Base-by-base conservation (phyloP, 2,329 filamentous ascomycete species). In the Drechslera avenae region DNA sequence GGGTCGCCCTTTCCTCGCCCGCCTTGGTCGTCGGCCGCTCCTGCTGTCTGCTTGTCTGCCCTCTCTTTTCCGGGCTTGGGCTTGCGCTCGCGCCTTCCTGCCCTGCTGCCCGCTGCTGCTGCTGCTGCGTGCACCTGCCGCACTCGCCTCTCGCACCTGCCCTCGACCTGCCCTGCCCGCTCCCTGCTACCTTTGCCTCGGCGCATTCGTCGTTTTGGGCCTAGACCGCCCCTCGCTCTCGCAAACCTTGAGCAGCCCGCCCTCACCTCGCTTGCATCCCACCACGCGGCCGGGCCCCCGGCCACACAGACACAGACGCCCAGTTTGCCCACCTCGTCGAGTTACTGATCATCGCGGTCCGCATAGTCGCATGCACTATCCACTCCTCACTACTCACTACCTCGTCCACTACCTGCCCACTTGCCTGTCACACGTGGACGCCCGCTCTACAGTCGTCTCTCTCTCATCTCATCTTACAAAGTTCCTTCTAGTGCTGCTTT, bases 251-350 rank as follows among this genome's bases (percentile, higher is more conserved):
- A 14, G 14, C 26, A 28, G 26, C 10, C 9, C 10, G 26, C 26
- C 26, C 26, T 10, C 26, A 28, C 42, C 52, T 59, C 53, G 56
- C 56, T 56, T 56, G 56, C 47, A 53, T 30, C 44, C 43, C 47
- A 42, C 53, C 56, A 52, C 56, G 50, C 49, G 53, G 46, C 50
- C 39, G 26, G 26, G 9, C 26, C 26, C 26, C 44, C 39, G 33
- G 40, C n/a, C n/a, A n/a, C n/a, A n/a, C n/a, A 42, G 43, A 53
- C 53, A 56, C 56, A 59, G 56, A 59, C 53, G 26, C 26, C 26
- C 50, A 51, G 53, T 56, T 56, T 59, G 56, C 56, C 56, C 47
- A 46, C 39, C 50, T 45, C 9, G 26, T 28, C 44, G 31, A 54
- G 54, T 54, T 54, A 42, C 39, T n/a, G 52, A 52, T 52, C 52